Evolutionary conservation across 2,329 filamentous ascomycete species (phyloP), one percentile per base, ranked within the genome.

Genomic region (Aspergillus cejpii): DNA sequence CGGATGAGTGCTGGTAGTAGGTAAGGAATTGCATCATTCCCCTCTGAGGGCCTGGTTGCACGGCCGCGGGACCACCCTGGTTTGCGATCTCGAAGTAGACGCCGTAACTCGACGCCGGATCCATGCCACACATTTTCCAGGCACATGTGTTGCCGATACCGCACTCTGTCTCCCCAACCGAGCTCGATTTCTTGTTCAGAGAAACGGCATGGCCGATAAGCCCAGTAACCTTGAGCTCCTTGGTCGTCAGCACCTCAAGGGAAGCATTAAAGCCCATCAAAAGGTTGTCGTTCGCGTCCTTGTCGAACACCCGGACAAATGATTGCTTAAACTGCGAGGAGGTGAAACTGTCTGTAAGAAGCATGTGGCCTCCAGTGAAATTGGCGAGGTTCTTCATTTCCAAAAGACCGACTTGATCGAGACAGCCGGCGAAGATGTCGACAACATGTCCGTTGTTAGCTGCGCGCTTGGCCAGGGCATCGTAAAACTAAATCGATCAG

Each of bases 321-420:
- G 92, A 97, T 66, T 98, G 92, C 73, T 92, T 96, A 76, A 97
- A 98, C 84, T 98, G 96, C 47, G 91, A 97, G 0, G 92, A 94
- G 3, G 91, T 97, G 66, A 98, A 98, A 66, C 90, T 96, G 67
- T 98, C 92, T 1, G 92, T 97, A 53, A 98, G 73, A 52, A 98
- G 94, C 84, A 98, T 98, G 64, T 98, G 90, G 28, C 92, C 92
- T 53, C 92, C 92, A 14, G 92, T 98, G 24, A 85, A 94, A 68
- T 97, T 98, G 54, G 90, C 85, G 10, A 98, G 78, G 20, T 90
- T 87, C 70, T 97, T 97, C 92, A 98, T 98, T 70, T 98, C 92
- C 37, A 98, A 75, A 43, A 98, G 76, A 67, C 92, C 92, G 54
- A 98, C 92, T 68, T 98, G 92, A 66, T 98, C 92, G 42, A 98